Evolutionary conservation across 2,329 filamentous ascomycete genomes (phyloP), one percentile per base, ranked within the genome.

Genomic region (Calonectria fujianensis): DNA sequence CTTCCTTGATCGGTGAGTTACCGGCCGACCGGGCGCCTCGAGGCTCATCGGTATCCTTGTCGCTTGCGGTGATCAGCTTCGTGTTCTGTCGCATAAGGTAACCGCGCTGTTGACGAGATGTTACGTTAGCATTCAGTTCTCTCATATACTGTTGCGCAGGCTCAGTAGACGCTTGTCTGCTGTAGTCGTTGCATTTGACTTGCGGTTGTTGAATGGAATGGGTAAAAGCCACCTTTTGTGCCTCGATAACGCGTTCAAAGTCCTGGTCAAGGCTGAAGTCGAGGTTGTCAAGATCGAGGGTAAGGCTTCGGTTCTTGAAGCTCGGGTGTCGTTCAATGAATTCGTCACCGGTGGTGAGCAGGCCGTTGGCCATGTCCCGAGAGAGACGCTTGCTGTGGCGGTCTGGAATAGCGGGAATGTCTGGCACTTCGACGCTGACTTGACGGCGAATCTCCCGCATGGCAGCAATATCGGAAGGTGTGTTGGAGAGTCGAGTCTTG

Each of bases 41-140:
- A 77, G 86, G 77, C 85, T 93, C 82, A 84, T 93, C 88, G 39
- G 88, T 86, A 76, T 94, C 89, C 78, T 94, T 93, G 84, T 95
- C 93, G 83, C 93, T 98, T n/a, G 97, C 97, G 65, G 98, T 93
- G 66, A 99, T 95, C 69, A 99, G 91, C 85, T 98, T 98, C 4
- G 96, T 98, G 86, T 98, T 99, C 82, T 99, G 96, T 82, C 97
- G 93, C 96, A 98, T 99, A 59, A 98, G 90, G 83, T 99, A 99
- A 72, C 97, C 97, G 88, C 97, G 96, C 96, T 98, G 94, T 92
- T 89, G 90, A 79, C 85, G 88, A 80, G 87, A 82, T 82, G 85
- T 89, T 82, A 88, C 83, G 90, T 95, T 93, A 95, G 93, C 90
- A 92, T 89, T 85, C 77, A 80, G 64, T 73, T 75, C 75, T 75